Base-by-base conservation (phyloP, 139 green algal genomes). In the Asterochloris sp. region DNA sequence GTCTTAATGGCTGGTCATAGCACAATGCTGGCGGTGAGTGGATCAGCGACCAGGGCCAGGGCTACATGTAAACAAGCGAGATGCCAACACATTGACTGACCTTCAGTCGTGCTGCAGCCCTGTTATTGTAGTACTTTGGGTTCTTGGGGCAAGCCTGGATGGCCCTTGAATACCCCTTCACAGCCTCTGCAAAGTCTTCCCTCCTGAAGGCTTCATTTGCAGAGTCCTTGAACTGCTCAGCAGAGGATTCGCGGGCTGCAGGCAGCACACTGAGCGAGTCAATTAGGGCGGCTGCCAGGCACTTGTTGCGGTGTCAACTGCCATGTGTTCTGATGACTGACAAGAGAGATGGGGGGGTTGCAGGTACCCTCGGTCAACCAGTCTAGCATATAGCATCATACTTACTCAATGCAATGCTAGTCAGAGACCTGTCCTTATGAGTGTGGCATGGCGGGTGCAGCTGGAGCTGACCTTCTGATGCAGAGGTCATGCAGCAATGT, bases 91-190 rank as follows among this genome's bases (percentile, higher is more conserved):
- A 28, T 24, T 69, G 63, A 12, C 83, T 62, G 23, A 89, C 78
- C 83, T 89, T 89, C 15, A 92, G 85, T 27, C 85, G 69, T 0
- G 83, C 87, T 83, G 90, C 84, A n/a, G 89, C 89, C 19, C 85
- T 76, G 80, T 92, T 92, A 69, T 69, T 78, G 73, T 85, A 87
- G 85, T 88, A 92, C 8, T 92, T 88, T 23, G 89, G 62, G 28
- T 74, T 74, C 11, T 62, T 13, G 14, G 85, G 82, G 75, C 87
- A 62, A 23, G 82, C 73, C 73, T 87, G 71, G 8, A 90, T 68
- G 11, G 89, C 87, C 0, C 67, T 24, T 69, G 67, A 87, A 83
- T 92, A 92, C 21, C 80, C 74, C 68, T 82, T 54, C 19, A 89
- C 78, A 16, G 89, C 89, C 15, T 83, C 85, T 26, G 84, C 83